Percentiles rank a stretch among this genome's conserved stretches.
These are phyloP conservation scores for Leccinum pellstonianum DNA, from an alignment of 768 basidiomycete genomes.

Conservation along the genomic window DNA sequence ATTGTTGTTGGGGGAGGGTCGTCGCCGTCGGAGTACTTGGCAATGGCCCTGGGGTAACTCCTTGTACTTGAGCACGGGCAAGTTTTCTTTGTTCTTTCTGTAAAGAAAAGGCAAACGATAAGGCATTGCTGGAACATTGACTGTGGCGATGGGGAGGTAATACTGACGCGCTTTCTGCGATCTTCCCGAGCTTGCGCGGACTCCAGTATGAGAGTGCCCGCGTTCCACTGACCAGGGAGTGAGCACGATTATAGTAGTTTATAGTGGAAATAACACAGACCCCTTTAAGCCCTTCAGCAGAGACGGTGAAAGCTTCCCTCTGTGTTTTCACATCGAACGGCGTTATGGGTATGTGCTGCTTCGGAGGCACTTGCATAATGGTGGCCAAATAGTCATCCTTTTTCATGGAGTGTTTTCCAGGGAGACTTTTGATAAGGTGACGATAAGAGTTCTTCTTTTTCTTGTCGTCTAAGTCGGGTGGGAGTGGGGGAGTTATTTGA, in stretches of 20 bases:
- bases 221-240: constrained; percentile 57
- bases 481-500: constrained; percentile 43
- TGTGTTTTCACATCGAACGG: constrained; percentile 68
- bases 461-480: constrained; percentile 54
- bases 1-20: constrained; percentile 36
- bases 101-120: constrained; percentile 5
- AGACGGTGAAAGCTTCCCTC: constrained; percentile 70
- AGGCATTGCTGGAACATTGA: constrained; percentile 12
- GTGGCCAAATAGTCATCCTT: constrained; percentile 71
- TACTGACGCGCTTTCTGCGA: constrained; percentile 70
- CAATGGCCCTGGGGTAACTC: constrained; percentile 20
- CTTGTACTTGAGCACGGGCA: constrained; percentile 52
- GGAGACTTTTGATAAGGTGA: constrained; percentile 72
- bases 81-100: constrained; percentile 75
- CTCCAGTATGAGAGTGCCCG: constrained; percentile 56
- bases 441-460: constrained; percentile 79
- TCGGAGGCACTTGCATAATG: constrained; percentile 67
- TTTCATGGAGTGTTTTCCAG: constrained; percentile 79
- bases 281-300: constrained; percentile 69
- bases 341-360: constrained; percentile 61
- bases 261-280: constrained; percentile 42
- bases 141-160: constrained; percentile 2
- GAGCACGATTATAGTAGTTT: constrained; percentile 9
- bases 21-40: constrained; percentile 23
- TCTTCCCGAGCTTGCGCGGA: constrained; percentile 76